phyloP scores from a whole-genome alignment of 495 filamentous ascomycete species.

The Xylaria acuta region DNA sequence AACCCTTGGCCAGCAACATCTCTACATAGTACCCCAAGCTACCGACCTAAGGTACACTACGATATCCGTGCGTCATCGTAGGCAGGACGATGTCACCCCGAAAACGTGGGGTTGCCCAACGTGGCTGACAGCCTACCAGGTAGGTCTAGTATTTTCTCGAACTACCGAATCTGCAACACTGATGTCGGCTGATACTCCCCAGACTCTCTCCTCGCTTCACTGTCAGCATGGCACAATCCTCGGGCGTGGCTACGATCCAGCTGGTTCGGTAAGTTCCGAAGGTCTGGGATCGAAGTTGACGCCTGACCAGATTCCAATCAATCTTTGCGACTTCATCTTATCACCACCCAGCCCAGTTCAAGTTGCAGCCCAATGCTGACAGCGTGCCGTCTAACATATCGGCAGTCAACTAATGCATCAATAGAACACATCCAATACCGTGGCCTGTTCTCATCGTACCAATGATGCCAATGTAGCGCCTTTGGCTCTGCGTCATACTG shows the following conservation, averaged over 20 bases:
- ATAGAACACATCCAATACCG: not conserved
- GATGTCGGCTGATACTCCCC: constrained; percentile 17
- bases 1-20: not conserved
- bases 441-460: not conserved
- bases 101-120: constrained; percentile 4
- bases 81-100: constrained; percentile 15
- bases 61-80: constrained; percentile 1
- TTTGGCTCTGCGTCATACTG: constrained; percentile 14
- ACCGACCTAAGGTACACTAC: not conserved
- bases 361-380: constrained; percentile 25
- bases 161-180: constrained; percentile 16
- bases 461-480: not conserved
- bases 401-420: constrained; percentile 6
- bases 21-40: not conserved
- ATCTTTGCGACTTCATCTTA: constrained; percentile 13
- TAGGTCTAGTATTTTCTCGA: not conserved
- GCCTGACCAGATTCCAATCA: constrained; percentile 12
- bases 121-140: not conserved
- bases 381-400: not conserved
- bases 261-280: constrained; percentile 20
- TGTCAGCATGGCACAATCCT: constrained; percentile 3
- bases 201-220: constrained; percentile 1
- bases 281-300: constrained; percentile 2
- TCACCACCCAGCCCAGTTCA: not conserved
- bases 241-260: not conserved